Conservation (phyloP, 352 stramenopile genomes). For the Pythium rishiriense region DNA sequence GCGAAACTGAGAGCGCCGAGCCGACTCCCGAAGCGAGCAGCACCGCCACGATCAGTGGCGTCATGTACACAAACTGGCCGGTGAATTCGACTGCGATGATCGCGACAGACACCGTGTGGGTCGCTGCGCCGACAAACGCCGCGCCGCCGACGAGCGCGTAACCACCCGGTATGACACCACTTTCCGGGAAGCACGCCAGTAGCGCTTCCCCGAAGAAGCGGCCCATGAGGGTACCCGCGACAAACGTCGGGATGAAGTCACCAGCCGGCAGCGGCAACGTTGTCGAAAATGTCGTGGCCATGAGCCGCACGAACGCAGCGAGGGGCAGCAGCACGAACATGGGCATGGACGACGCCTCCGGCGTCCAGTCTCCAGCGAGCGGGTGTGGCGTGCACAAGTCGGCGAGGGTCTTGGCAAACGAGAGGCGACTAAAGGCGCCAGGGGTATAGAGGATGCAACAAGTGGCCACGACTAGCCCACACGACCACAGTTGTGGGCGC, state of each 20-base stretch:
- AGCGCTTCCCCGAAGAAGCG: conserved; percentile 57
- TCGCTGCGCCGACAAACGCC: conserved; percentile 55
- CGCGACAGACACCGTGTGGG: conserved; percentile 70
- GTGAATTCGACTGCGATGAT: conserved; percentile 79
- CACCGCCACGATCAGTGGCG: conserved; percentile 52
- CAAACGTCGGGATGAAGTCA: conserved; percentile 70
- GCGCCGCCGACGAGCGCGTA: conserved; percentile 72
- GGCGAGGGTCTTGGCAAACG: conserved; percentile 30
- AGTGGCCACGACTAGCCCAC: conserved; percentile 38
- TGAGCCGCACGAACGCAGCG: conserved; percentile 34
- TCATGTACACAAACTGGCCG: conserved; percentile 70
- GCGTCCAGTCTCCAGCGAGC: conserved; percentile 35
- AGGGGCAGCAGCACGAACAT: conserved; percentile 39
- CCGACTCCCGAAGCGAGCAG: conserved; percentile 50
- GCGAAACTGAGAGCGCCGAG: conserved; percentile 53
- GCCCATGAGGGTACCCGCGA: conserved; percentile 53
- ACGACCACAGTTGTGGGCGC: conserved; percentile 29
- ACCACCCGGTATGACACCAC: conserved; percentile 47
- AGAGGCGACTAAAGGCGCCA: conserved; percentile 38
- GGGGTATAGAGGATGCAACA: conserved; percentile 41
- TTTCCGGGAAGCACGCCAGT: conserved; percentile 33
- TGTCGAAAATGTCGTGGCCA: conserved; percentile 46
- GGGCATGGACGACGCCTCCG: conserved; percentile 28
- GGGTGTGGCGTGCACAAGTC: conserved; percentile 34
- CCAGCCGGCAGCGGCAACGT: conserved; percentile 55